phyloP scores from a whole-genome alignment of 2,329 filamentous ascomycete genomes.

The Nothomitra cinnamomea region DNA sequence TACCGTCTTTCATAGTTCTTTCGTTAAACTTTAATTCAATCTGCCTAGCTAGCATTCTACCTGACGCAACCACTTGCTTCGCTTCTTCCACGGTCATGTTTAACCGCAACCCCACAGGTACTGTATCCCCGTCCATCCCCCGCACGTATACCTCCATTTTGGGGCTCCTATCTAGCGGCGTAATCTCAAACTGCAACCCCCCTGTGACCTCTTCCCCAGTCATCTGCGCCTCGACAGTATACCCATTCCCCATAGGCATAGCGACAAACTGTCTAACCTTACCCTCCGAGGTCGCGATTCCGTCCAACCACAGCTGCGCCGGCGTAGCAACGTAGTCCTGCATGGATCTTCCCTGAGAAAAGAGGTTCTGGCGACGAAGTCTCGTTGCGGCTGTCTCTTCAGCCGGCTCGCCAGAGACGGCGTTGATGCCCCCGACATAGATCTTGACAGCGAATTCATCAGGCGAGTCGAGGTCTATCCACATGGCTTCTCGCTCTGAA shows the following conservation, averaged over 20 bases:
- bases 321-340: slow-evolving; percentile 23
- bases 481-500: slow-evolving; percentile 25
- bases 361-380: slow-evolving; percentile 9
- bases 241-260: slow-evolving; percentile 25
- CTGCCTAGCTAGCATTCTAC: too few relatives aligned
- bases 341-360: background rate
- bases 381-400: slow-evolving; percentile 15
- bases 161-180: slow-evolving; percentile 10
- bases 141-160: background rate
- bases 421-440: slow-evolving; percentile 25
- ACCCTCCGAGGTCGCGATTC: slow-evolving; percentile 20
- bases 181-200: slow-evolving; percentile 30
- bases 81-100: too few relatives aligned
- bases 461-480: slow-evolving; percentile 20
- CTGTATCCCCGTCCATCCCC: background rate
- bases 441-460: slow-evolving; percentile 23
- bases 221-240: slow-evolving; percentile 29
- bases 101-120: too few relatives aligned
- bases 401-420: slow-evolving; percentile 22
- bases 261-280: slow-evolving; percentile 32
- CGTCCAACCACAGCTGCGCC: slow-evolving; percentile 26
- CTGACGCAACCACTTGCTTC: too few relatives aligned
- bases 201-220: slow-evolving; percentile 25
- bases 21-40: too few relatives aligned
- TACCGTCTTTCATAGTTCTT: too few relatives aligned